Evolutionary conservation across 306 rosid species (phyloP).

Genomic region (Rubus parviflorus): DNA sequence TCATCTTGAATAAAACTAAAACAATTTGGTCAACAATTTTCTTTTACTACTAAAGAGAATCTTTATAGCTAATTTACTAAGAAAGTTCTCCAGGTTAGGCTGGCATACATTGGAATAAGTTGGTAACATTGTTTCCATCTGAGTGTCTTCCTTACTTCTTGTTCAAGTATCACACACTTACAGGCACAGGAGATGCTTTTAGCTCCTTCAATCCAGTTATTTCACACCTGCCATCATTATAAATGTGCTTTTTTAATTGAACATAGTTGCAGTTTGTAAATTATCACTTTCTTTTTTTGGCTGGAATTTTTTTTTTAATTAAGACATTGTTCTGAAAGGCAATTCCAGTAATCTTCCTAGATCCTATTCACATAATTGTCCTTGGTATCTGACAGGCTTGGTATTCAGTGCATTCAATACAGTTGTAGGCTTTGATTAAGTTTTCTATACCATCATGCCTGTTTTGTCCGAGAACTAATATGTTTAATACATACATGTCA

Average conservation of each 20-base stretch:
- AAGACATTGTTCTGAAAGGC: background rate
- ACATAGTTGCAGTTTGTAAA: background rate
- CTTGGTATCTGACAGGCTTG: slow-evolving; percentile 5
- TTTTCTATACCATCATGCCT: slow-evolving; percentile 1
- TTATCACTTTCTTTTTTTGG: background rate
- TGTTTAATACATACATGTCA: slow-evolving; percentile 43
- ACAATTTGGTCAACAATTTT: background rate
- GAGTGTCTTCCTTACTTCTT: background rate
- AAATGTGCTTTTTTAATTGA: background rate
- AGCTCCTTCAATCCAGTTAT: background rate
- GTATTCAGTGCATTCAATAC: background rate
- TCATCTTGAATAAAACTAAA: background rate
- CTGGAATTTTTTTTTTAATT: background rate
- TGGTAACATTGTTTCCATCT: background rate
- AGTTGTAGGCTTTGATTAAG: background rate
- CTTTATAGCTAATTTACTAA: background rate
- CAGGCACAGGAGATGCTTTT: background rate
- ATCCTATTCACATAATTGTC: slow-evolving; percentile 10
- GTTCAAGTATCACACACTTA: background rate
- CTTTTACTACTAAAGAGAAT: background rate
- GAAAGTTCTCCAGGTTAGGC: background rate
- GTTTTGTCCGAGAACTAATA: slow-evolving; percentile 28
- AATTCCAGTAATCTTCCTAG: background rate
- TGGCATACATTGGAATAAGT: background rate
- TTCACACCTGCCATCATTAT: background rate